These are phyloP conservation scores for Stagonosporopsis rhizophila DNA, from an alignment of 2,329 filamentous ascomycete species.

Conservation along the genomic window DNA sequence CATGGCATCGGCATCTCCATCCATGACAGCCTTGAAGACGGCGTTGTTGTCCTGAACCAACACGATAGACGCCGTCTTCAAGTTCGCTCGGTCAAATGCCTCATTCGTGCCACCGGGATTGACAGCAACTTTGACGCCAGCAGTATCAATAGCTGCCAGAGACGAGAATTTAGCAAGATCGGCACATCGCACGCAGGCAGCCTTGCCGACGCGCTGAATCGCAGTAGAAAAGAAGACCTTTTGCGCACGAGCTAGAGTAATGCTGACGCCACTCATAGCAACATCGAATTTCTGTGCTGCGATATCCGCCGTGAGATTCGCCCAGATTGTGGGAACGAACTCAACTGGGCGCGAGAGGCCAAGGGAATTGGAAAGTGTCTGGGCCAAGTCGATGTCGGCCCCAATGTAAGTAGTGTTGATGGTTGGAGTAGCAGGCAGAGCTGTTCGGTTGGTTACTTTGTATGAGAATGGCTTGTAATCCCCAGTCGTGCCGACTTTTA, in stretches of 20 bases:
- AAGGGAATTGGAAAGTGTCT: slow-evolving; percentile 19
- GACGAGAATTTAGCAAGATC: slow-evolving; percentile 15
- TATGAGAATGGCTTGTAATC: slow-evolving; percentile 28
- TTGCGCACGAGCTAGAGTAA: slow-evolving; percentile 16
- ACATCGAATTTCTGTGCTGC: slow-evolving; percentile 18
- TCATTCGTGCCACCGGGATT: slow-evolving; percentile 24
- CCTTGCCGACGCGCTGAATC: slow-evolving; percentile 19
- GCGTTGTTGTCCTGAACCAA: slow-evolving; percentile 24
- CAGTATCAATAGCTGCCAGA: slow-evolving; percentile 18
- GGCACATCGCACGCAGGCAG: slow-evolving; percentile 19
- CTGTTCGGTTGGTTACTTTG: slow-evolving; percentile 20
- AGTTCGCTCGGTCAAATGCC: slow-evolving; percentile 22
- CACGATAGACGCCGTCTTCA: slow-evolving; percentile 14
- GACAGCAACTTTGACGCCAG: slow-evolving; percentile 20
- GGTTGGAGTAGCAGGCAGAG: slow-evolving; percentile 13
- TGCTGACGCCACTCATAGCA: slow-evolving; percentile 25
- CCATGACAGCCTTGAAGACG: slow-evolving; percentile 21
- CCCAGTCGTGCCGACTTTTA: slow-evolving; percentile 26
- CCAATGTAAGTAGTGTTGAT: slow-evolving; percentile 24
- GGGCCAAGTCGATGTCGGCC: slow-evolving; percentile 21
- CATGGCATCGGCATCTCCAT: slow-evolving; percentile 21
- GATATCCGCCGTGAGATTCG: slow-evolving; percentile 16
- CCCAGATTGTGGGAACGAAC: slow-evolving; percentile 23
- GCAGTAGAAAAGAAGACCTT: slow-evolving; percentile 20
- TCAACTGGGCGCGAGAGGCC: slow-evolving; percentile 11